Evolutionary conservation across 2,329 filamentous ascomycete genomes (phyloP).

Genomic region (Fonsecaea pugnacius): DNA sequence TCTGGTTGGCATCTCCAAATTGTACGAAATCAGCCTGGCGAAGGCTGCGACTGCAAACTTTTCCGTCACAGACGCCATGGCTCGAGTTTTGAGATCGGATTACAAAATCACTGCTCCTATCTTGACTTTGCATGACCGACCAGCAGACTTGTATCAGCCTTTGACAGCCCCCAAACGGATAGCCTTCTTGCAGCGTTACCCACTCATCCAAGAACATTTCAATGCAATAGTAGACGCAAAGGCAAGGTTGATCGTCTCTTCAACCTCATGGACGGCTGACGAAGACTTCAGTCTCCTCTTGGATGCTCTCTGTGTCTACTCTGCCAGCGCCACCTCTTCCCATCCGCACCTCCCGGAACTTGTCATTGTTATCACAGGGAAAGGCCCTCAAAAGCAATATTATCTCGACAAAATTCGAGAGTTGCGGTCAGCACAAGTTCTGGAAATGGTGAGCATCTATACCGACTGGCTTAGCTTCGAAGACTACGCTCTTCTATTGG

Average conservation of each 20-base stretch:
- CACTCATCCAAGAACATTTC: slow-evolving; percentile 66
- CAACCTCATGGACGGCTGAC: slow-evolving; percentile 95
- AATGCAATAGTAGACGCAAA: slow-evolving; percentile 62
- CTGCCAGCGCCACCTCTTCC: slow-evolving; percentile 54
- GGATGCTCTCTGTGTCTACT: slow-evolving; percentile 77
- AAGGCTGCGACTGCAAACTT: slow-evolving; percentile 74
- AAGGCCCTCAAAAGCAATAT: slow-evolving; percentile 78
- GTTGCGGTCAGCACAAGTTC: slow-evolving; percentile 64
- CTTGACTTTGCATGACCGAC: slow-evolving; percentile 81
- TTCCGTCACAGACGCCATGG: slow-evolving; percentile 90
- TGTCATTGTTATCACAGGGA: slow-evolving; percentile 91
- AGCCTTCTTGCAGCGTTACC: slow-evolving; percentile 67
- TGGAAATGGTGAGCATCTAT: slow-evolving; percentile 71
- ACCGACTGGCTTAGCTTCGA: slow-evolving; percentile 84
- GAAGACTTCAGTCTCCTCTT: slow-evolving; percentile 92
- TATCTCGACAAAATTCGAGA: slow-evolving; percentile 69
- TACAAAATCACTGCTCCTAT: slow-evolving; percentile 70
- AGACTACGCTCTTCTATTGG: slow-evolving; percentile 84
- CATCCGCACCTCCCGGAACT: slow-evolving; percentile 63
- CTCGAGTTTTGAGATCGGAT: slow-evolving; percentile 67
- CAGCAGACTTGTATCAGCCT: slow-evolving; percentile 79
- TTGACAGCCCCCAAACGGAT: slow-evolving; percentile 57
- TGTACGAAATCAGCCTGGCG: slow-evolving; percentile 77
- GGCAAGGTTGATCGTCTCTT: slow-evolving; percentile 78
- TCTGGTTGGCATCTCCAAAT: slow-evolving; percentile 74